Conservation (phyloP, 306 rosid genomes). For the Hippophae gyantsensis region DNA sequence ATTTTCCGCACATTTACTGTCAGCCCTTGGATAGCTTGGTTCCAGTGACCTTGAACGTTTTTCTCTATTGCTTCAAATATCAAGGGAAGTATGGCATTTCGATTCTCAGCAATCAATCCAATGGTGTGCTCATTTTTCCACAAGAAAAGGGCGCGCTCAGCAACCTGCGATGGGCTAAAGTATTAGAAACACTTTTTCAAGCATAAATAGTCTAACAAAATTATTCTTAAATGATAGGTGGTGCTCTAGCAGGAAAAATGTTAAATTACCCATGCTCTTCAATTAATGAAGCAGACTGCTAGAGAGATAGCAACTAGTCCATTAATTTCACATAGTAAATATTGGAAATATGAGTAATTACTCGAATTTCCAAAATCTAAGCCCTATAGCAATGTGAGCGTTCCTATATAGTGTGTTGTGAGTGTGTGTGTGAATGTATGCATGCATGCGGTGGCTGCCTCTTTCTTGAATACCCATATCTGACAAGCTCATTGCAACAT, state of each 20-base stretch:
- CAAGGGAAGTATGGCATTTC: conserved; percentile 42
- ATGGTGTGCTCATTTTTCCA: conserved; percentile 61
- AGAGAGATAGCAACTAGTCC: background rate
- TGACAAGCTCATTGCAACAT: too few species aligned
- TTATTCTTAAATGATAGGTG: too few species aligned
- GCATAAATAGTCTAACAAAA: too few species aligned
- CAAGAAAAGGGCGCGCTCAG: conserved; percentile 54
- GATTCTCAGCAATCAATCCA: conserved; percentile 40
- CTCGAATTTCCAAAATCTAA: too few species aligned
- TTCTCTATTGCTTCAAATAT: conserved; percentile 54
- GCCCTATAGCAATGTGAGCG: background rate
- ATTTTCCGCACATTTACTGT: conserved; percentile 43
- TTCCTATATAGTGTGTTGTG: too few species aligned
- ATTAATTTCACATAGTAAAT: background rate
- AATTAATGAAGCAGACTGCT: background rate
- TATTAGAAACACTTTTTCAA: conserved; percentile 17
- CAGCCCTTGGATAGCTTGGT: conserved; percentile 37
- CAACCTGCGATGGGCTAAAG: conserved; percentile 36
- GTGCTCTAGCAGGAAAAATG: too few species aligned
- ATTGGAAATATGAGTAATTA: too few species aligned
- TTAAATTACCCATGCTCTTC: too few species aligned
- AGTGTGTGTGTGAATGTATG: too few species aligned
- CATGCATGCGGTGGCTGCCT: too few species aligned
- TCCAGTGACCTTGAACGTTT: conserved; percentile 56
- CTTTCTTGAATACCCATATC: too few species aligned